Evolutionary conservation across 129 eudicot genomes (phyloP).

Genomic region (Arctium minus): DNA sequence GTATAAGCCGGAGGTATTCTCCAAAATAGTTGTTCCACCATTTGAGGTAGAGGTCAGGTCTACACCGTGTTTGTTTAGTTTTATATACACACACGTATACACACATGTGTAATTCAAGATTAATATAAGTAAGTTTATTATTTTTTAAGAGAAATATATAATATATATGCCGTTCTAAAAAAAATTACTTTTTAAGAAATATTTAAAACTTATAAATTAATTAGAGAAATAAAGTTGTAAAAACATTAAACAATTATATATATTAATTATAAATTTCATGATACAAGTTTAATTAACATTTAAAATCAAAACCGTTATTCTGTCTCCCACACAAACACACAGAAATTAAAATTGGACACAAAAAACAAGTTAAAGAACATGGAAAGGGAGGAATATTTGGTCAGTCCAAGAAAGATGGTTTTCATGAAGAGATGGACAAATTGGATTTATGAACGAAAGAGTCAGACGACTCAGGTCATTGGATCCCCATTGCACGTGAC

Average conservation of each 20-base stretch:
- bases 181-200: not conserved
- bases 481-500: conserved; percentile 75
- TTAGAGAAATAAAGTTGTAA: not conserved
- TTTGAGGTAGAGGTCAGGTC: not conserved
- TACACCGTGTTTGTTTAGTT: too few relatives aligned
- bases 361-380: conserved; percentile 28
- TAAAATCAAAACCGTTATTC: not conserved
- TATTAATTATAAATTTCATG: too few relatives aligned
- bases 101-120: too few relatives aligned
- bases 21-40: too few relatives aligned
- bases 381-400: conserved; percentile 43
- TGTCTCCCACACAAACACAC: not conserved
- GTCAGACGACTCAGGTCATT: conserved; percentile 42
- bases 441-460: conserved; percentile 35
- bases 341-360: conserved; percentile 11
- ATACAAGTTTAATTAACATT: not conserved
- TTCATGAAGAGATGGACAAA: conserved; percentile 28
- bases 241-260: too few relatives aligned
- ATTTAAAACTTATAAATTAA: too few relatives aligned
- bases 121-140: too few relatives aligned
- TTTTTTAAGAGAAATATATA: too few relatives aligned
- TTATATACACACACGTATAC: not conserved
- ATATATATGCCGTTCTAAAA: too few relatives aligned
- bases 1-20: not conserved
- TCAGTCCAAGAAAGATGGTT: conserved; percentile 36